Evolutionary conservation across 2,329 filamentous ascomycete genomes (phyloP).

Genomic region (Hirsutella rhossiliensis): DNA sequence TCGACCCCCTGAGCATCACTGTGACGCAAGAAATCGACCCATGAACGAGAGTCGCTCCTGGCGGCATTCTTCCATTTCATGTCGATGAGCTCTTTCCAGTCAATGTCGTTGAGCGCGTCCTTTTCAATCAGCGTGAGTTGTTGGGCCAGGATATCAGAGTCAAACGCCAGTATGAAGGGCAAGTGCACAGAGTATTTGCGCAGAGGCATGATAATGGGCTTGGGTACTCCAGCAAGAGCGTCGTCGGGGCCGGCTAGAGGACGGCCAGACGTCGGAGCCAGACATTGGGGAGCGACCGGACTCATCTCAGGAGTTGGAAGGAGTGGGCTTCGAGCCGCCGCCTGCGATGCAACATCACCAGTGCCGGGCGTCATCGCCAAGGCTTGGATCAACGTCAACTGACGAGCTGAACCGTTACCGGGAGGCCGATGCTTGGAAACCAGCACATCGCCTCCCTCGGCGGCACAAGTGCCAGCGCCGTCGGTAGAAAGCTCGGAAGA

Average conservation of each 20-base stretch:
- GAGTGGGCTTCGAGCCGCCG: slow-evolving; percentile 10
- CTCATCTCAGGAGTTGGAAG: slow-evolving; percentile 35
- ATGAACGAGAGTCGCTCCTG: slow-evolving; percentile 55
- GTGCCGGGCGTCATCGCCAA: slow-evolving; percentile 13
- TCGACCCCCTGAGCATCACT: slow-evolving; percentile 65
- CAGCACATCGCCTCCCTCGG: slow-evolving; percentile 19
- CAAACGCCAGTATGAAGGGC: slow-evolving; percentile 71
- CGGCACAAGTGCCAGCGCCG: slow-evolving; percentile 30
- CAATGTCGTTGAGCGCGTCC: slow-evolving; percentile 73
- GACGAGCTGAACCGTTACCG: slow-evolving; percentile 24
- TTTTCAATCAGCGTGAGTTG: slow-evolving; percentile 82
- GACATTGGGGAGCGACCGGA: slow-evolving; percentile 27
- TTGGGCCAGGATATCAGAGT: slow-evolving; percentile 66
- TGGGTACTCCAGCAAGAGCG: slow-evolving; percentile 22
- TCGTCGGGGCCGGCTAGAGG: slow-evolving; percentile 20
- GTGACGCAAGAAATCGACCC: slow-evolving; percentile 69
- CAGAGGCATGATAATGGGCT: slow-evolving; percentile 14
- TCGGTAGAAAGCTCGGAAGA: slow-evolving; percentile 51
- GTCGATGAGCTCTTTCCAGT: slow-evolving; percentile 79
- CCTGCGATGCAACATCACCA: neutral
- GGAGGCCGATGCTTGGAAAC: slow-evolving; percentile 14
- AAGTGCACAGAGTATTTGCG: slow-evolving; percentile 47
- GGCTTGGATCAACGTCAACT: slow-evolving; percentile 35
- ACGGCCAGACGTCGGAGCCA: slow-evolving; percentile 7
- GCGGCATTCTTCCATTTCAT: slow-evolving; percentile 67